These are phyloP conservation scores for Pleurotus djamor DNA, from an alignment of 768 basidiomycete species.

Conservation along the genomic window DNA sequence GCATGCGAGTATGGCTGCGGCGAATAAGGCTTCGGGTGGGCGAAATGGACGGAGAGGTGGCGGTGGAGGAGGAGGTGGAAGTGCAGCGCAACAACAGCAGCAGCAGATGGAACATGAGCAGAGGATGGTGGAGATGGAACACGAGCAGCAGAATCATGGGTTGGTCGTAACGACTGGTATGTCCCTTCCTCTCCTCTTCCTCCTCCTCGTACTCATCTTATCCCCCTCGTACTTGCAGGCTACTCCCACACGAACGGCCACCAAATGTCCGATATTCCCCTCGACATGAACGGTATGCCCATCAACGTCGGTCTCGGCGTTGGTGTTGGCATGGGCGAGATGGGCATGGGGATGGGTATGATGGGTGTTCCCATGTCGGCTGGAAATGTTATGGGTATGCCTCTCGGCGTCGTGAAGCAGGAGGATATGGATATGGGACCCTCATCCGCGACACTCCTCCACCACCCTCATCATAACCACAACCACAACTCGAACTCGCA, in stretches of 20 bases:
- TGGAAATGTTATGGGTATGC: background rate
- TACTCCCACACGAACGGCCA: background rate
- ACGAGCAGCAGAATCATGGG: background rate
- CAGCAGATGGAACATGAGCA: background rate
- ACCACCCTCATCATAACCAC: constrained; percentile 13
- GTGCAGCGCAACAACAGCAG: background rate
- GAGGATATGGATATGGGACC: constrained; percentile 23
- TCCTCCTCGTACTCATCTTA: background rate
- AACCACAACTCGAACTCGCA: no score
- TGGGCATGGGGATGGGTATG: constrained; percentile 6
- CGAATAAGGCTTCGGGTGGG: constrained; percentile 35
- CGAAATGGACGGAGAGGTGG: background rate
- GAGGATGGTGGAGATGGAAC: background rate
- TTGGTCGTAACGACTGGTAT: background rate
- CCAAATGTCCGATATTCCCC: background rate
- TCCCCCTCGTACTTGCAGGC: background rate
- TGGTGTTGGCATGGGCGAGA: background rate
- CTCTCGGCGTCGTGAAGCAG: constrained; percentile 34
- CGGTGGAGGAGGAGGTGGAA: background rate
- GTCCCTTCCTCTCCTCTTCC: background rate
- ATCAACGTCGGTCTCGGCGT: background rate
- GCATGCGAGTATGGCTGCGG: constrained; percentile 76
- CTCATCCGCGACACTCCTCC: constrained; percentile 18
- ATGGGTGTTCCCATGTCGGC: background rate
- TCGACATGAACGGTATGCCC: background rate